Conservation (phyloP, 106 monocot species). For the Dendrobium officinale region DNA sequence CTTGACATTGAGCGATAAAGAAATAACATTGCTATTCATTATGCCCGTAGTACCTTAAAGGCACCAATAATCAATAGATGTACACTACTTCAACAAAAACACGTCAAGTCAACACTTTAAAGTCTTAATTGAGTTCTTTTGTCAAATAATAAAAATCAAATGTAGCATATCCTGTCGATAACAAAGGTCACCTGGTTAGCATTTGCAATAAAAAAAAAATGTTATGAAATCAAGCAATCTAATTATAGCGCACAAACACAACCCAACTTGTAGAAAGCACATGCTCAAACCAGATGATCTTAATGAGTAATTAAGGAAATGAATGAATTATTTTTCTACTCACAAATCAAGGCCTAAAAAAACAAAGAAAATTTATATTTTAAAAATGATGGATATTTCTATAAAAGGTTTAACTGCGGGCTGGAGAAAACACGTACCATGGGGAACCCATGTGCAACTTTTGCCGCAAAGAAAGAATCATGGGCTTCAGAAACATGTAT, state of each 20-base stretch:
- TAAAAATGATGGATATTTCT: neutral
- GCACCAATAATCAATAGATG: too few relatives aligned
- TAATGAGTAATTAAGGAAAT: neutral
- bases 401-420: neutral
- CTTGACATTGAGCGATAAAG: too few relatives aligned
- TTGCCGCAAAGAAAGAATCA: constrained; percentile 96
- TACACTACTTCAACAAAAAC: too few relatives aligned
- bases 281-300: neutral
- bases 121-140: too few relatives aligned
- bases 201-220: too few relatives aligned
- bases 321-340: neutral
- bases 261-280: neutral
- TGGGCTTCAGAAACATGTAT: constrained; percentile 94
- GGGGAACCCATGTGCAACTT: constrained; percentile 88
- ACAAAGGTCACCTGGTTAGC: too few relatives aligned
- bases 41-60: too few relatives aligned
- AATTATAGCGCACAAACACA: neutral
- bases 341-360: neutral
- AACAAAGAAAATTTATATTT: neutral
- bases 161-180: too few relatives aligned
- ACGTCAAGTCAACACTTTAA: too few relatives aligned
- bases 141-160: too few relatives aligned
- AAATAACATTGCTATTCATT: too few relatives aligned
- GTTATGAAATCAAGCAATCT: neutral
- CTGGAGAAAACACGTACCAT: constrained; percentile 44